These are phyloP conservation scores for Fusarium humuli DNA, from an alignment of 2,329 filamentous ascomycete genomes.

Conservation along the genomic window DNA sequence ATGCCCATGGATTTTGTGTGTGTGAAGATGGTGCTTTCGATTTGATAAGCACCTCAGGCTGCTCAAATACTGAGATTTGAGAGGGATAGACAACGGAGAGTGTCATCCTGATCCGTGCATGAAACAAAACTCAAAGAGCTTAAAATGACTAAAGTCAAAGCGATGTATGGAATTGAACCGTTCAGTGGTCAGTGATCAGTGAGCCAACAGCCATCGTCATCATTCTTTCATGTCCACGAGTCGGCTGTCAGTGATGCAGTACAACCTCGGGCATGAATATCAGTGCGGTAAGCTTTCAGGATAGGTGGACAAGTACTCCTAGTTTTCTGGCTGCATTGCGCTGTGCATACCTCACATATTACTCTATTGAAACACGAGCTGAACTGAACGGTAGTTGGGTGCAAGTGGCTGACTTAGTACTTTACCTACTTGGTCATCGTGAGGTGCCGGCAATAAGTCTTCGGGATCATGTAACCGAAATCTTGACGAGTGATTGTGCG, in stretches of 20 bases:
- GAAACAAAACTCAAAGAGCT: background rate
- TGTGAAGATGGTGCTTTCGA: background rate
- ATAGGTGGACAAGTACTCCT: background rate
- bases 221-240: conserved; percentile 2
- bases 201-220: background rate
- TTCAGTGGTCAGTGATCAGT: background rate
- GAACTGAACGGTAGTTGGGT: background rate
- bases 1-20: background rate
- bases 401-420: background rate
- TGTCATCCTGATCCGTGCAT: background rate
- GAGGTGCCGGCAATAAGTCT: background rate
- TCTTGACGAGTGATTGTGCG: background rate
- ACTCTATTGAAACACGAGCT: conserved; percentile 6
- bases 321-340: background rate
- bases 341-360: background rate
- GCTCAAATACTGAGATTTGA: background rate
- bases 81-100: background rate
- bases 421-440: background rate
- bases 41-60: background rate
- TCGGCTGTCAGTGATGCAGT: background rate
- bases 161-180: background rate
- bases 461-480: conserved; percentile 12
- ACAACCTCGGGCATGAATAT: background rate
- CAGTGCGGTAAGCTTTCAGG: background rate
- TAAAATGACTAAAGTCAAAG: background rate